Evolutionary conservation across 169 alveolate species (phyloP).

Genomic region (Plasmodium vinckei): DNA sequence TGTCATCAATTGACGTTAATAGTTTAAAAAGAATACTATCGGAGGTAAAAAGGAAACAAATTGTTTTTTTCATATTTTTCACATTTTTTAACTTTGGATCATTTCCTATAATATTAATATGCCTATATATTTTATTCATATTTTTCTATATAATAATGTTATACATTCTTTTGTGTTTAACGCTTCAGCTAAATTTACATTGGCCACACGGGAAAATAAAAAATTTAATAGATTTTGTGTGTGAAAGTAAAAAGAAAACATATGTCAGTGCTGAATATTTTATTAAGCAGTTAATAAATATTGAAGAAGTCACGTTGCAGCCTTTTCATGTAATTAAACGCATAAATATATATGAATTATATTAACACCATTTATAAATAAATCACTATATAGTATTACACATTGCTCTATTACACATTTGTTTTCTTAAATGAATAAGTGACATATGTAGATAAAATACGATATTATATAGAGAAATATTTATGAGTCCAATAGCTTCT

Average conservation of each 20-base stretch:
- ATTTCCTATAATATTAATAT: background rate
- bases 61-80: background rate
- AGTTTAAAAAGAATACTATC: conserved; percentile 59
- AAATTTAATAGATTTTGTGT: conserved; percentile 70
- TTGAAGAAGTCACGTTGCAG: conserved; percentile 74
- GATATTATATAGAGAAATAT: background rate
- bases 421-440: too few species aligned
- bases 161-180: background rate
- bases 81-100: conserved; percentile 7
- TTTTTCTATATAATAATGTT: conserved; percentile 1
- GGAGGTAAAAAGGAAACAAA: conserved; percentile 30
- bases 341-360: conserved; percentile 3
- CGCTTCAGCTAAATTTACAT: conserved; percentile 58
- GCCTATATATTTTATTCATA: too few species aligned
- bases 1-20: conserved; percentile 70
- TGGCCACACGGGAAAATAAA: conserved; percentile 77
- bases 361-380: background rate
- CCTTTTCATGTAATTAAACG: conserved; percentile 51
- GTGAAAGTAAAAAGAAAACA: conserved; percentile 73
- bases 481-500: background rate
- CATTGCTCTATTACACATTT: too few species aligned
- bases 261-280: conserved; percentile 76
- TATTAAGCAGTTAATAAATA: conserved; percentile 71
- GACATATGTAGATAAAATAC: background rate
- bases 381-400: too few species aligned